Base-by-base conservation (phyloP, 768 basidiomycete genomes). In the Lactarius trivialis region DNA sequence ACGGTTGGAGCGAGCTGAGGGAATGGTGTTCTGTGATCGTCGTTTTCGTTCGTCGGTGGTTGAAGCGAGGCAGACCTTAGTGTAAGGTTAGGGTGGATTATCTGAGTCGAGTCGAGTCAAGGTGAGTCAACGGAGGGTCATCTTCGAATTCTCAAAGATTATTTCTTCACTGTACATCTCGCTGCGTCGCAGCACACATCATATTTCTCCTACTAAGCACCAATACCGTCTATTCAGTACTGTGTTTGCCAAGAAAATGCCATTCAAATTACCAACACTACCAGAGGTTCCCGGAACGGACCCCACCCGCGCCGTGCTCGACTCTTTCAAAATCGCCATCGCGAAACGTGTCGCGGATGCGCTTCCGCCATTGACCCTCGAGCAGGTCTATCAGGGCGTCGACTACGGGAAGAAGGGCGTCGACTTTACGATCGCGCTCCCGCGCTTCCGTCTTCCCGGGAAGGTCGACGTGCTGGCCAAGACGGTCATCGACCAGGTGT, bases 331-430 rank as follows among this genome's bases (percentile, higher is more conserved):
- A 58, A 85, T 81, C n/a, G 82, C 91, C 41, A 89, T 93, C 68
- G 91, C 93, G 4, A 79, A 85, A 69, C 79, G 81, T 63, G 70
- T 92, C 32, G 82, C 85, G 8, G 84, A 88, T 55, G 81, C 83
- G 0, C 74, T 92, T 7, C 84, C 85, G 32, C 74, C 75, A 2
- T 74, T 96, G 56, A 79, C 86, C 0, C 63, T 92, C 30, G 89
- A 90, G 43, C 84, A 91, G 69, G 92, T 86, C 0, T 97, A 91
- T 74, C 72, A 81, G 26, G 94, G 91, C 24, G 88, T 97, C 0
- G 89, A 94, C 71, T 90, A 88, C 65, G 92, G 91, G 37, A 93
- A 95, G 76, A 95, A 95, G 74, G 92, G 90, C n/a, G 86, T 82
- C 49, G 96, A 98, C 75, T 93, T 97, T 68, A 89, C 89, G 0